A percentile compares a stretch with the other conserved stretches of the same genome.
Conservation (phyloP, 2,329 filamentous ascomycete genomes). For the Aspergillus novofumigatus region DNA sequence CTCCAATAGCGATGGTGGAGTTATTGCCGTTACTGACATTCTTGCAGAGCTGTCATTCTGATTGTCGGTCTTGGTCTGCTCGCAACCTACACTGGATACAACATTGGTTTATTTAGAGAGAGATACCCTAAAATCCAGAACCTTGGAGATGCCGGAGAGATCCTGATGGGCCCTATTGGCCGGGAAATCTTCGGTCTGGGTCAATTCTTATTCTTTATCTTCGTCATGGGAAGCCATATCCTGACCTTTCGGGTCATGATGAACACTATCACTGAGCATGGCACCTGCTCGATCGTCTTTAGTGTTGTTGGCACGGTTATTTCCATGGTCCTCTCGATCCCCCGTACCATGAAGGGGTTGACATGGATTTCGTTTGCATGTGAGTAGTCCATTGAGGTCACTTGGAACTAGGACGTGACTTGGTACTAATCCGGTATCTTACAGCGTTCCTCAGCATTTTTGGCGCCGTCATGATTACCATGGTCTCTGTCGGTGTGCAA, state of each 20-base stretch:
- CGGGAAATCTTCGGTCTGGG: conserved; percentile 60
- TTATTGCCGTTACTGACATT: conserved; percentile 3
- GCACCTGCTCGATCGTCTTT: conserved; percentile 61
- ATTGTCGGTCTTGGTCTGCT: conserved; percentile 52
- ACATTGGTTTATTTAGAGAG: conserved; percentile 56
- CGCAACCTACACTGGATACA: conserved; percentile 56
- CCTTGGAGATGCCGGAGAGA: conserved; percentile 62
- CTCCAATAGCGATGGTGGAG: not conserved
- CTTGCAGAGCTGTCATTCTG: conserved; percentile 46
- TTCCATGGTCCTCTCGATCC: conserved; percentile 57
- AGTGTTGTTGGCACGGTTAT: conserved; percentile 55
- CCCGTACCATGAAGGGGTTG: conserved; percentile 59
- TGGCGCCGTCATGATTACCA: conserved; percentile 61
- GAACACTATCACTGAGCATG: conserved; percentile 59
- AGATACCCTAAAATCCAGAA: conserved; percentile 58
- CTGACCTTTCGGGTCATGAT: conserved; percentile 66
- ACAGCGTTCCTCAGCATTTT: conserved; percentile 60
- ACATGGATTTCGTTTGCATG: conserved; percentile 58
- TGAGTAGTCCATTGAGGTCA: conserved; percentile 21
- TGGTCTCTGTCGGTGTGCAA: conserved; percentile 59
- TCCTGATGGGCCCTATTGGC: conserved; percentile 58
- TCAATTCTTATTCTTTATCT: conserved; percentile 61
- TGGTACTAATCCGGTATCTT: not conserved
- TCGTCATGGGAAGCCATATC: conserved; percentile 66
- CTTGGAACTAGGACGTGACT: not conserved